A percentile compares a stretch with the other conserved stretches of the same genome.
phyloP scores from a whole-genome alignment of 2,329 filamentous ascomycete genomes.

The Leptosphaerulina australis region DNA sequence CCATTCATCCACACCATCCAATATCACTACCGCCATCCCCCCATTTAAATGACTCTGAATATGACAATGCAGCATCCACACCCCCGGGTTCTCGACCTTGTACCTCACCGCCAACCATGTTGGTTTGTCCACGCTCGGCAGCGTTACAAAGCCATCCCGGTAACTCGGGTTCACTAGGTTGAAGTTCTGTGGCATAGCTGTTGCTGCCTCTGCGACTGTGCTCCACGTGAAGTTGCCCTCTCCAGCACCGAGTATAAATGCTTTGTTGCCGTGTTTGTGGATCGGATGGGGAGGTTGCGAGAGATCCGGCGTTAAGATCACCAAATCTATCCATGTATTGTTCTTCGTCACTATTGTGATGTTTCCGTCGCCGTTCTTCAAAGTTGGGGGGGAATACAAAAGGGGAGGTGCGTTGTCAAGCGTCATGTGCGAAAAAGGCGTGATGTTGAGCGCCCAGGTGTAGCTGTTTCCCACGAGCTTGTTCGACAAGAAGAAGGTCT shows the following conservation, averaged over 20 bases:
- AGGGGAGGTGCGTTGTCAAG: constrained; percentile 52
- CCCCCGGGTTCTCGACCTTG: constrained; percentile 54
- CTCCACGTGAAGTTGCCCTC: constrained; percentile 56
- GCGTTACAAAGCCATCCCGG: constrained; percentile 57
- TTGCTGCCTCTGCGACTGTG: constrained; percentile 60
- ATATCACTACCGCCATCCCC: constrained; percentile 56
- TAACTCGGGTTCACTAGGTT: constrained; percentile 63
- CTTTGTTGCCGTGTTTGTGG: constrained; percentile 69
- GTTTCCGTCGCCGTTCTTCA: constrained; percentile 47
- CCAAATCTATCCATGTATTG: constrained; percentile 43
- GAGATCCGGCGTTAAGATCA: constrained; percentile 30
- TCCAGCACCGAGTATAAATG: constrained; percentile 62
- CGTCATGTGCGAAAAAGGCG: constrained; percentile 46
- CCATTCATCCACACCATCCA: constrained; percentile 58
- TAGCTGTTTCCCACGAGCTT: constrained; percentile 52
- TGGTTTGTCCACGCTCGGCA: constrained; percentile 23
- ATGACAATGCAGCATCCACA: constrained; percentile 59
- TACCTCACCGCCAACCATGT: constrained; percentile 56
- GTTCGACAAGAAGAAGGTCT: constrained; percentile 51
- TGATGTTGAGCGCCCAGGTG: constrained; percentile 61
- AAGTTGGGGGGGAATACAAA: constrained; percentile 50
- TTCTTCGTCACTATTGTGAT: constrained; percentile 51
- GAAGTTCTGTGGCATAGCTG: constrained; percentile 56
- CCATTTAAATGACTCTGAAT: constrained; percentile 56
- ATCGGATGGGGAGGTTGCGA: constrained; percentile 63